Conservation (phyloP, 768 basidiomycete species). For the Cubamyces lactineus region DNA sequence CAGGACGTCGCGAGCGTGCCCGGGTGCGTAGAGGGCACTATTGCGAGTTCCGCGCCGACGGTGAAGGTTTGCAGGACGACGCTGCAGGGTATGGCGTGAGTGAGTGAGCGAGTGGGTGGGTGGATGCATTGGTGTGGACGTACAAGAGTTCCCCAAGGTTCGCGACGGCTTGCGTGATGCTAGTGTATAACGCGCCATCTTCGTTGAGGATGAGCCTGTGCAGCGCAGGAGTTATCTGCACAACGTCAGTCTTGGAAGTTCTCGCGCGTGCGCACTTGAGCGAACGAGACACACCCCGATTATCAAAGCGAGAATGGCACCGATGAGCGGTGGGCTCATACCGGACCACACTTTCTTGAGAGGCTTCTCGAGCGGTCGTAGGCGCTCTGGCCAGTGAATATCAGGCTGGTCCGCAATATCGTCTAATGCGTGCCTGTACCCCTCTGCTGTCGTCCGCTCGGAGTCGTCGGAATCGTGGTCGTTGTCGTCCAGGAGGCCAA, state of each 20-base stretch:
- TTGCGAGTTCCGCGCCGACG: conserved; percentile 34
- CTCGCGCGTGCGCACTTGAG: not conserved
- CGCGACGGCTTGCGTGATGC: conserved; percentile 28
- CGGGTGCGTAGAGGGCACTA: conserved; percentile 28
- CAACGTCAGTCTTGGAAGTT: not conserved
- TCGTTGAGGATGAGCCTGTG: conserved; percentile 26
- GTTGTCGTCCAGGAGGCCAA: conserved; percentile 32
- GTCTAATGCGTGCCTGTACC: conserved; percentile 21
- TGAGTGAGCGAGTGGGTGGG: not conserved
- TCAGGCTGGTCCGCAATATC: conserved; percentile 31
- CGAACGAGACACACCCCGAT: conserved; percentile 26
- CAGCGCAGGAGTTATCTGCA: conserved; percentile 30
- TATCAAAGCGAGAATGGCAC: conserved; percentile 32
- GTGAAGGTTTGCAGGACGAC: conserved; percentile 35
- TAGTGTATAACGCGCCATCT: conserved; percentile 30
- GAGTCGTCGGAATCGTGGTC: conserved; percentile 16
- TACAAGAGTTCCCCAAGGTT: conserved; percentile 37
- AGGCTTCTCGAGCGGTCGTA: conserved; percentile 27
- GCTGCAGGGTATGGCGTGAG: conserved; percentile 9
- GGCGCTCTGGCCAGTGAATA: conserved; percentile 28
- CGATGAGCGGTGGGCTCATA: conserved; percentile 35
- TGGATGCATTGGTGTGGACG: not conserved
- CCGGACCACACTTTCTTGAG: conserved; percentile 20
- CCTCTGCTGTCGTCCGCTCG: conserved; percentile 5
- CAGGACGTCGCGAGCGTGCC: conserved; percentile 24